phyloP scores from a whole-genome alignment of 164 flowering plant species.

The Piper longum region DNA sequence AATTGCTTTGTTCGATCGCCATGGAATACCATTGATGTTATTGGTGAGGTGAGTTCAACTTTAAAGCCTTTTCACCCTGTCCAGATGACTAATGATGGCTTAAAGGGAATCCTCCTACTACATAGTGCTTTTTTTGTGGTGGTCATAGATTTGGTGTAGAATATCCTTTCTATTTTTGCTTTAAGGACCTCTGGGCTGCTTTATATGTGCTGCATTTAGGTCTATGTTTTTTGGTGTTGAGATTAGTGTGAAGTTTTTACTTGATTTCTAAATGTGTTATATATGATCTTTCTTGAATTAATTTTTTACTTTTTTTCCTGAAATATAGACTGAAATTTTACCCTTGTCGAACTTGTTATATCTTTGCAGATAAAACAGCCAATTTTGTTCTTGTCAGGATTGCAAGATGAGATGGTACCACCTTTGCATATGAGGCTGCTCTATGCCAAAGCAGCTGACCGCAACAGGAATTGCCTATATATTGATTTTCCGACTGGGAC shows the following conservation, averaged over 20 bases:
- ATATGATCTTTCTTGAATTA: background rate
- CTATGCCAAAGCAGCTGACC: constrained; percentile 77
- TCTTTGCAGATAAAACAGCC: constrained; percentile 73
- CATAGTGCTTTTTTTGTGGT: background rate
- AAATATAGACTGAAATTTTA: background rate
- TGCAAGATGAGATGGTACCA: constrained; percentile 99
- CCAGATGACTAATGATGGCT: background rate
- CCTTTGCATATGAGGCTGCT: constrained; percentile 84
- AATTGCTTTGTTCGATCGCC: constrained; percentile 90
- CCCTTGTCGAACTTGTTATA: background rate
- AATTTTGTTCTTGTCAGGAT: constrained; percentile 79
- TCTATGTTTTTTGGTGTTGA: background rate
- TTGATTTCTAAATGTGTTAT: background rate
- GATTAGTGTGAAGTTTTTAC: background rate
- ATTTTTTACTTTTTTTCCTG: background rate
- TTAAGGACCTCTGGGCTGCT: background rate
- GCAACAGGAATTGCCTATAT: constrained; percentile 44
- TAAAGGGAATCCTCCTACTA: no score
- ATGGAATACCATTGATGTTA: constrained; percentile 76
- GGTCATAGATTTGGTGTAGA: background rate
- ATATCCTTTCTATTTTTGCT: no score
- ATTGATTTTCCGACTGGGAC: constrained; percentile 85
- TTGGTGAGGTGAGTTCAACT: constrained; percentile 56
- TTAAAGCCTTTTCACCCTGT: background rate
- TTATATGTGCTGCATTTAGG: background rate